A percentile compares a stretch with the other conserved stretches of the same genome.
These are phyloP conservation scores for Diaporthe citriasiana DNA, from an alignment of 2,329 filamentous ascomycete species.

Conservation along the genomic window DNA sequence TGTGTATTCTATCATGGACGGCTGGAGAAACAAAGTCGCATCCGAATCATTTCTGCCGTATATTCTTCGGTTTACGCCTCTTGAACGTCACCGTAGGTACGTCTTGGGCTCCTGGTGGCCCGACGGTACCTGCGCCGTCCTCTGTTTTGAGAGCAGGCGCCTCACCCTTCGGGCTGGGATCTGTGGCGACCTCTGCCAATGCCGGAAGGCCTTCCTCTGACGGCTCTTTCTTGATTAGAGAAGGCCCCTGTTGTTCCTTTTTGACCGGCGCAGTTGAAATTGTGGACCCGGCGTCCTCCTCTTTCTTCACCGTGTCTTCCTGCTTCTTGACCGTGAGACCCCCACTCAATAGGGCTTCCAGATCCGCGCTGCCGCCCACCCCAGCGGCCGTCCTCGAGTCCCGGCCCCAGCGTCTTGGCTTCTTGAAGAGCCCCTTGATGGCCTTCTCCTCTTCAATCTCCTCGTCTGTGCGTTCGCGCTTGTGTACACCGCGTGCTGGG, in stretches of 20 bases:
- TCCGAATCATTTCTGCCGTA: slow-evolving; percentile 67
- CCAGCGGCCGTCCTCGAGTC: slow-evolving; percentile 64
- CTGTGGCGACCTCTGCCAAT: slow-evolving; percentile 38
- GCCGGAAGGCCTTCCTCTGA: slow-evolving; percentile 46
- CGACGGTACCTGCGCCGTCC: slow-evolving; percentile 41
- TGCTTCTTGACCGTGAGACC: slow-evolving; percentile 50
- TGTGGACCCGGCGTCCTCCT: slow-evolving; percentile 42
- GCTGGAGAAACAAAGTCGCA: not conserved
- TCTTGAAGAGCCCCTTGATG: slow-evolving; percentile 72
- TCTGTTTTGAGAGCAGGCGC: slow-evolving; percentile 45
- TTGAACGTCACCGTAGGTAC: slow-evolving; percentile 77
- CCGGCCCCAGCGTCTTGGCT: slow-evolving; percentile 67
- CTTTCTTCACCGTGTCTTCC: slow-evolving; percentile 51
- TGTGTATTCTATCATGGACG: not conserved
- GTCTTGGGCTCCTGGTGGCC: slow-evolving; percentile 38
- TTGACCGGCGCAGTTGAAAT: slow-evolving; percentile 54
- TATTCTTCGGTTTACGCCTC: slow-evolving; percentile 79
- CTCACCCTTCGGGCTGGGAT: slow-evolving; percentile 45
- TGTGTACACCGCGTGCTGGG: slow-evolving; percentile 70
- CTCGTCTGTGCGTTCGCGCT: slow-evolving; percentile 72
- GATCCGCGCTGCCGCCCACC: slow-evolving; percentile 64
- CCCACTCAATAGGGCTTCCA: slow-evolving; percentile 72
- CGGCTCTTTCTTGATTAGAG: slow-evolving; percentile 59
- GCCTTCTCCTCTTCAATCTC: slow-evolving; percentile 73
- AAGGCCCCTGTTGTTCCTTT: slow-evolving; percentile 52